Evolutionary conservation across 257 asterid species (phyloP).

Genomic region (Sherardia arvensis): DNA sequence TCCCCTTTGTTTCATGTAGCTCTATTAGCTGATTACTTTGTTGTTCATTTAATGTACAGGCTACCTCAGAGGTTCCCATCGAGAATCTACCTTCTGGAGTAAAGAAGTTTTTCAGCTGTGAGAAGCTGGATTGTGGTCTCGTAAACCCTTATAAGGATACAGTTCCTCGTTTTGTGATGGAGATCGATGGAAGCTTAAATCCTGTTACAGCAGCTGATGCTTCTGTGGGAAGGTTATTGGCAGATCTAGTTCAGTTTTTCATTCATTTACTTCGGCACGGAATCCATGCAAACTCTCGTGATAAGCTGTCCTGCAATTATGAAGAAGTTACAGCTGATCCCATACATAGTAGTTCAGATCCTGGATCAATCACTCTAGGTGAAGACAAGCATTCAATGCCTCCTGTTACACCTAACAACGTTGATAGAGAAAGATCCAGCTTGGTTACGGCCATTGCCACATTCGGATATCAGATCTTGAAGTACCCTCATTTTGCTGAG

Average conservation of each 20-base stretch:
- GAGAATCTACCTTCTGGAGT: conserved; percentile 55
- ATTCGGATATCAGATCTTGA: conserved; percentile 78
- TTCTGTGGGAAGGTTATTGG: conserved; percentile 54
- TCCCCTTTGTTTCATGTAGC: background rate
- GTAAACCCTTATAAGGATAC: conserved; percentile 35
- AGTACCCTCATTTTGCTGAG: conserved; percentile 94
- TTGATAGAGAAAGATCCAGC: conserved; percentile 59
- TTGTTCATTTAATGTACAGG: conserved; percentile 36
- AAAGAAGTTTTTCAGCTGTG: conserved; percentile 61
- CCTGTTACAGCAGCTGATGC: conserved; percentile 37
- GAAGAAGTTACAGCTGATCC: conserved; percentile 24
- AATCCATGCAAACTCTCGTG: conserved; percentile 36
- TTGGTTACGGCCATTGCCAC: conserved; percentile 73
- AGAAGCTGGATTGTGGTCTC: conserved; percentile 26
- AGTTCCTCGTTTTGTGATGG: conserved; percentile 53
- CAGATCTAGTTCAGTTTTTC: conserved; percentile 66
- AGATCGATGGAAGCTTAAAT: conserved; percentile 60
- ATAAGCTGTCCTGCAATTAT: conserved; percentile 21
- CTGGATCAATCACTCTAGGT: conserved; percentile 14
- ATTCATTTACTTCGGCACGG: conserved; percentile 50
- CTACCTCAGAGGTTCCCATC: conserved; percentile 70
- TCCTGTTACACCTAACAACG: conserved; percentile 20
- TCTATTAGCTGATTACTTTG: background rate
- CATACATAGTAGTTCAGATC: conserved; percentile 16
- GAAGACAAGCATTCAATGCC: conserved; percentile 25